Percentiles rank a stretch among this genome's conserved stretches.
Conservation (phyloP, 163 green algal species). For the Scenedesmus sp. region DNA sequence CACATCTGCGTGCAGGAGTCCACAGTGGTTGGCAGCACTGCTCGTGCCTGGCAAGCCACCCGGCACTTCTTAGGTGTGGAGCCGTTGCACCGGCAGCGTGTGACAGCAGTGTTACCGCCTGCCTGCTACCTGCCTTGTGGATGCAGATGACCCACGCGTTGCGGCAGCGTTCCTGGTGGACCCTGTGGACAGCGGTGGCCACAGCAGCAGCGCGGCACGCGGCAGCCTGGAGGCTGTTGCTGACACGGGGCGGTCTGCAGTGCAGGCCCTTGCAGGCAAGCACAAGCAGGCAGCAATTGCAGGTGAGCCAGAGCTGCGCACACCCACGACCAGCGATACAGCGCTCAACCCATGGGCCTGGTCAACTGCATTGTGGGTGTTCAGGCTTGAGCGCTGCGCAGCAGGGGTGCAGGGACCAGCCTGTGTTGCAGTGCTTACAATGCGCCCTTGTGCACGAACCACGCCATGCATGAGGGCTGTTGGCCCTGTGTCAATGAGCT, state of each 20-base stretch:
- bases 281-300: constrained; percentile 34
- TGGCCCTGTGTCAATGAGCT: neutral
- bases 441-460: neutral
- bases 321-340: neutral
- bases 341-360: neutral
- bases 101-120: neutral
- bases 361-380: neutral
- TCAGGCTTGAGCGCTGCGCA: neutral
- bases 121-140: neutral
- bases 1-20: too few species aligned
- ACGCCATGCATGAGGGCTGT: neutral
- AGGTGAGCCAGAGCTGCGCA: neutral
- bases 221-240: neutral
- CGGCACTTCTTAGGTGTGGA: neutral
- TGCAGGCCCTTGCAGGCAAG: constrained; percentile 31
- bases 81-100: neutral
- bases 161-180: constrained; percentile 44
- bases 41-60: neutral
- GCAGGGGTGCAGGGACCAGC: neutral
- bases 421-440: neutral
- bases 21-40: neutral
- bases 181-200: constrained; percentile 33
- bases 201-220: neutral
- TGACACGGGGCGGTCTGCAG: constrained; percentile 8
- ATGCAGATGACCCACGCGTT: neutral